These are phyloP conservation scores for Pugionium dolabratum DNA, from an alignment of 345 rosid species.

Conservation along the genomic window DNA sequence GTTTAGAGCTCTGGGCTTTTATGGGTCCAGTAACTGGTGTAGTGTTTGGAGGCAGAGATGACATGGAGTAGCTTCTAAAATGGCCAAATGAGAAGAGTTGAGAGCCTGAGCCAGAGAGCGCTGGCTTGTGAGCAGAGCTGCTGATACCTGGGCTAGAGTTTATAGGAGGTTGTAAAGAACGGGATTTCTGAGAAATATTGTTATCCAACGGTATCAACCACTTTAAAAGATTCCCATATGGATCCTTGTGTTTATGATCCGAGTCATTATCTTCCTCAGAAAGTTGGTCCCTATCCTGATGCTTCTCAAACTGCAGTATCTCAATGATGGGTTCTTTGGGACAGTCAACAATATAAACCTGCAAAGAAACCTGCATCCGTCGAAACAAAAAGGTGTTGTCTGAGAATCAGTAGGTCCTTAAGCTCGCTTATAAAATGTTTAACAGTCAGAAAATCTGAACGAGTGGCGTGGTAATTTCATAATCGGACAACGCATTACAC, in stretches of 20 bases:
- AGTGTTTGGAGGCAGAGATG: slow-evolving; percentile 82
- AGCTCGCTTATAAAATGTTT: neutral
- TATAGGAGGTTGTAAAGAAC: slow-evolving; percentile 55
- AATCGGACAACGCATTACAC: neutral
- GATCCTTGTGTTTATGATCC: slow-evolving; percentile 52
- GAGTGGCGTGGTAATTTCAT: slow-evolving; percentile 8
- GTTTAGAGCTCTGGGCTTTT: slow-evolving; percentile 72
- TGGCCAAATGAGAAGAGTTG: slow-evolving; percentile 84
- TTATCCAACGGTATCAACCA: slow-evolving; percentile 96
- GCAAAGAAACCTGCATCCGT: slow-evolving; percentile 96
- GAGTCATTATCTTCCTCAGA: slow-evolving; percentile 44
- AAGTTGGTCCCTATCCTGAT: slow-evolving; percentile 44
- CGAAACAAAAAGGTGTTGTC: slow-evolving; percentile 69
- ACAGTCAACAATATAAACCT: slow-evolving; percentile 76
- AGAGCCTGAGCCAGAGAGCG: slow-evolving; percentile 65
- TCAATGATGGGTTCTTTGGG: slow-evolving; percentile 83
- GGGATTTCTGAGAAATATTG: slow-evolving; percentile 56
- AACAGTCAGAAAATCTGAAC: neutral
- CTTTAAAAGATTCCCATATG: slow-evolving; percentile 73
- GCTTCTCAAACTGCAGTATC: slow-evolving; percentile 96
- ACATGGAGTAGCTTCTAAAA: slow-evolving; percentile 97
- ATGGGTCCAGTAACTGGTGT: slow-evolving; percentile 55
- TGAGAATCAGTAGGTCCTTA: slow-evolving; percentile 48
- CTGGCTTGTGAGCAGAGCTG: slow-evolving; percentile 55
- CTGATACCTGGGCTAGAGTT: slow-evolving; percentile 57